Evolutionary conservation across 257 asterid species (phyloP), one percentile per base, ranked within the genome.

Genomic region (Solanum pinnatisectum): DNA sequence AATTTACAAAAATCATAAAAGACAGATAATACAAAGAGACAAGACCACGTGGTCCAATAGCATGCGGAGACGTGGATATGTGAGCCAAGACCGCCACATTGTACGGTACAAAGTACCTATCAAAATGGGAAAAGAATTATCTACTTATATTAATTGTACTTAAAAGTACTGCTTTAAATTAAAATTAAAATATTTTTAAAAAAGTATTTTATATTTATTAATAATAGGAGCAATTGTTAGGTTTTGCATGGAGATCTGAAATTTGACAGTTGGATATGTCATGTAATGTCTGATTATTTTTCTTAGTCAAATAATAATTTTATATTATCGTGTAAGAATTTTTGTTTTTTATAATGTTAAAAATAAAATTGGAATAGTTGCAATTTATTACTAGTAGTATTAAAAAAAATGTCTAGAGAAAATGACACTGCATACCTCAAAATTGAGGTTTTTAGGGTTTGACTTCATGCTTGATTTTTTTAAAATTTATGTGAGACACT

Each of bases 231-330:
- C 14, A 79, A 25, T 35, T 40, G 35, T 27, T 86, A 20, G 44
- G 27, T 22, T 89, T 89, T 84, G 70, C 77, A 71, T 89, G 89
- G 90, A 91, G 92, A 91, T 91, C 92, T 86, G 92, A 87, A 86
- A 83, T 37, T 13, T 89, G 92, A 91, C 92, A 91, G 92, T 91
- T 89, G 92, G 87, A 88, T 22, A 89, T 91, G 91, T 89, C 91
- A 60, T 86, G 83, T 49, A 81, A 44, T 83, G 87, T 90, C 37
- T 32, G 6, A 56, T 56, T 56, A 2, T 42, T 12, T 22, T 70
- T 40, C 20, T 23, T 30, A 7, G 25, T 79, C 63, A 4, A 35
- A n/a, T 71, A n/a, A 40, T 20, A 40, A 40, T 40, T 79, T 44
- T 79, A 79, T 79, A 79, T 49, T 67, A 78, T 23, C 87, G 60